Evolutionary conservation across 208 protist genomes (phyloP).

Genomic region (Willaertia magna): DNA sequence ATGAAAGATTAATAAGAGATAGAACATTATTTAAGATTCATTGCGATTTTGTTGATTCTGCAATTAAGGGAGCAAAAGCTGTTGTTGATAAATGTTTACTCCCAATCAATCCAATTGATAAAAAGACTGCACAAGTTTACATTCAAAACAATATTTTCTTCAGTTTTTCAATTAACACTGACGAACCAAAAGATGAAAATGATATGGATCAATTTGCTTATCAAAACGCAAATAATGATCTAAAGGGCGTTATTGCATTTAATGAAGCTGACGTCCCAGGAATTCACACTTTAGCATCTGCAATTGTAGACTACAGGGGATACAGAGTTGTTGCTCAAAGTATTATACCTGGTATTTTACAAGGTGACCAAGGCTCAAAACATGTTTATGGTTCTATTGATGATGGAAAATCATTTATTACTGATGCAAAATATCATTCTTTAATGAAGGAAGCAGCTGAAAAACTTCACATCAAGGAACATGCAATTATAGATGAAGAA

Average conservation of each 20-base stretch:
- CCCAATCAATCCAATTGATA: conserved; percentile 33
- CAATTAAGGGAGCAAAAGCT: conserved; percentile 23
- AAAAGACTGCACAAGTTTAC: conserved; percentile 25
- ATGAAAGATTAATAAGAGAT: conserved; percentile 33
- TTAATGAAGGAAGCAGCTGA: conserved; percentile 17
- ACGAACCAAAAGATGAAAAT: background rate
- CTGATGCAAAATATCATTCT: conserved; percentile 23
- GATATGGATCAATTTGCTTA: background rate
- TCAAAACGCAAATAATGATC: conserved; percentile 2
- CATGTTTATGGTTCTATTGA: conserved; percentile 36
- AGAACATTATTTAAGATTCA: conserved; percentile 30
- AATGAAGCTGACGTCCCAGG: conserved; percentile 27
- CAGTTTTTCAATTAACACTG: conserved; percentile 19
- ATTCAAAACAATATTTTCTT: conserved; percentile 47
- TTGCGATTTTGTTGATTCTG: conserved; percentile 36
- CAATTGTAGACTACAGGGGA: conserved; percentile 39
- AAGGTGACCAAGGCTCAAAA: conserved; percentile 17
- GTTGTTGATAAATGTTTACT: conserved; percentile 21
- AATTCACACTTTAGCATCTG: conserved; percentile 27
- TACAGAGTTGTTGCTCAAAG: conserved; percentile 33
- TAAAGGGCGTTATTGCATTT: conserved; percentile 9
- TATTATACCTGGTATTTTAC: conserved; percentile 34
- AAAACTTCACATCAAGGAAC: conserved; percentile 30
- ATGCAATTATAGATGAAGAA: conserved; percentile 14
- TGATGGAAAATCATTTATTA: conserved; percentile 18